A percentile compares a stretch with the other conserved stretches of the same genome.
phyloP scores from a whole-genome alignment of 2,329 filamentous ascomycete genomes.

The Ophiognomonia clavigignenti-juglandacearum region DNA sequence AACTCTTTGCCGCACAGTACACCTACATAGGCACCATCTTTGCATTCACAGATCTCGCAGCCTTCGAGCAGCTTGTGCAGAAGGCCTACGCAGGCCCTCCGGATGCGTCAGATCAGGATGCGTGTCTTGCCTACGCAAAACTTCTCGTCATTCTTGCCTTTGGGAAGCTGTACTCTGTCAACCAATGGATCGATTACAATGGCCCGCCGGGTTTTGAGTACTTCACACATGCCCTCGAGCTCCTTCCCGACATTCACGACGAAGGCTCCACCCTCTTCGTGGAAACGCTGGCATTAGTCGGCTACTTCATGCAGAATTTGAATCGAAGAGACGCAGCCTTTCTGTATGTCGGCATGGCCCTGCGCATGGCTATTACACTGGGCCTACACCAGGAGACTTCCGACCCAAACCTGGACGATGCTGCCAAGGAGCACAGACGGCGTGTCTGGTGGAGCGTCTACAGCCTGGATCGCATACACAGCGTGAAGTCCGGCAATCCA shows the following conservation, averaged over 20 bases:
- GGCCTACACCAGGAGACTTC: conserved; percentile 49
- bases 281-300: conserved; percentile 48
- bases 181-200: conserved; percentile 47
- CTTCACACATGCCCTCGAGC: conserved; percentile 45
- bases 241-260: conserved; percentile 51
- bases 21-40: conserved; percentile 55
- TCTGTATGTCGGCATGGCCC: conserved; percentile 47
- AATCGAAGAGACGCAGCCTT: conserved; percentile 51
- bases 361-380: conserved; percentile 53
- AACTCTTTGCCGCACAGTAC: conserved; percentile 47
- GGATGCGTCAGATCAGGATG: conserved; percentile 37
- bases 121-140: conserved; percentile 46
- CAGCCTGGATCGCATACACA: conserved; percentile 47
- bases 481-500: conserved; percentile 50
- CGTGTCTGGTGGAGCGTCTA: conserved; percentile 54
- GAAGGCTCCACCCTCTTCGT: conserved; percentile 50
- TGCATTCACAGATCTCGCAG: conserved; percentile 41
- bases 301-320: conserved; percentile 54
- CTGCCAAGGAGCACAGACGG: conserved; percentile 42
- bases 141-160: conserved; percentile 43
- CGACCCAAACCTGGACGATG: conserved; percentile 29
- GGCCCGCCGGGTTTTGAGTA: conserved; percentile 52
- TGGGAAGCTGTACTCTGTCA: conserved; percentile 52
- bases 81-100: conserved; percentile 38
- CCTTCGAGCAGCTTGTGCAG: conserved; percentile 41